Evolutionary conservation across 352 stramenopile species (phyloP), one percentile per base, ranked within the genome.

Genomic region (Phytophthora sansomeana): DNA sequence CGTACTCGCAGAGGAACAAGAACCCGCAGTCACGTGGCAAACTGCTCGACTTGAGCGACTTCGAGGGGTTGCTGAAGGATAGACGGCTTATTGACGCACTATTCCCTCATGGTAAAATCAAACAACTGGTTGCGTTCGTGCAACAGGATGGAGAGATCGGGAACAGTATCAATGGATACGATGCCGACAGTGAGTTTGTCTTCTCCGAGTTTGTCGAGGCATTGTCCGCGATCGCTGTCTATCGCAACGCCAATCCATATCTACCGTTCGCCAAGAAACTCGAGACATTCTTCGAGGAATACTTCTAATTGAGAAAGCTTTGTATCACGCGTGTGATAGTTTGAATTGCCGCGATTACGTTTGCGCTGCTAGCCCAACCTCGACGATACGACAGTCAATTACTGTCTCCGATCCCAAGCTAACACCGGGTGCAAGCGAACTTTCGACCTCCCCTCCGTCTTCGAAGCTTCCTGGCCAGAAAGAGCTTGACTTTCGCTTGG

Each of bases 381-480:
- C 87, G 28, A 93, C 76, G 42, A 94, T 92, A 13, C 81, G 82
- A 64, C 87, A 96, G 59, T 96, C 87, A 10, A 96, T 81, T 5
- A 86, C 58, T 3, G 81, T 87, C 57, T 96, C 87, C 1, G 78
- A 74, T 26, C 72, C 76, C 6, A 96, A 69, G 0, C 24, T 46
- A 3, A 94, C 72, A 1, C 70, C 78, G 0, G 63, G 56, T 1
- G 73, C 63, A n/a, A 96, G 51, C 55, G 75, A 75, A 24, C 72
- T 55, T 63, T 96, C 87, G 17, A 94, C 74, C 24, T 94, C 87
- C 6, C 85, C 85, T 36, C 78, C 80, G 61, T 94, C 79, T 68
- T 92, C 82, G 69, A 93, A 96, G 61, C 85, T 94, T 21, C 87
- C 85, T 0, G 87, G 87, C 87, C 87, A 96, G 55, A 93, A 96